Base-by-base conservation (phyloP, 2,329 filamentous ascomycete genomes). In the Colletotrichum agaves region DNA sequence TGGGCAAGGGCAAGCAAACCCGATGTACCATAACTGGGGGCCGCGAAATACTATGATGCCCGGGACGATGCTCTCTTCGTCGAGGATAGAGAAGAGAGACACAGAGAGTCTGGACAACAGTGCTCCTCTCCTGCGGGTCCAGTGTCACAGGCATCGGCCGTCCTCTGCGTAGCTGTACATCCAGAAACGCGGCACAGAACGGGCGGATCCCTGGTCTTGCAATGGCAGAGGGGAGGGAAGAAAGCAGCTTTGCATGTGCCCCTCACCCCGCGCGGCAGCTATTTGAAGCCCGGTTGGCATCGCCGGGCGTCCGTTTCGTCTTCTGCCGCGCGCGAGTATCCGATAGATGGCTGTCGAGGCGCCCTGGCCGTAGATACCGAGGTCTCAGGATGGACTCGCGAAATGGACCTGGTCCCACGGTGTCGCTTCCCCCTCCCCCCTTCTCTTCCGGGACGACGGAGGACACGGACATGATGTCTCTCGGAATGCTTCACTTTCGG, bases 271-370 rank as follows among this genome's bases (percentile, higher is more conserved):
- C n/a, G 35, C 35, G 13, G 35, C 35, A 37, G 35, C 35, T 37
- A 52, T 33, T 27, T 27, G 47, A 52, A 31, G 47, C 47, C 17
- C 47, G 23, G 47, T 27, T 35, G 27, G 27, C 33, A 8, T 44
- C 17, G 27, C 17, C 27, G 15, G 33, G 17, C 47, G 43, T 23
- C 59, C 50, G 63, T 63, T 67, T 63, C 50, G 59, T 17, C 61
- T 37, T 43, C 63, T 35, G 44, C 39, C 63, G 23, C 44, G 19
- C 49, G 27, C 63, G 27, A 31, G 63, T 67, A 59, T 67, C 59
- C 43, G 50, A 67, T 67, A 67, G 27, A 63, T 63, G 63, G 63
- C 19, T 8, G 23, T 15, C 15, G n/a, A 11, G 37, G 35, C n/a
- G 33, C 19, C 23, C 39, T 10, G n/a, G 19, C 31, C 56, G 27